These are phyloP conservation scores for Ganoderma sinense DNA, from an alignment of 1,284 basidiomycete genomes.

Conservation along the genomic window DNA sequence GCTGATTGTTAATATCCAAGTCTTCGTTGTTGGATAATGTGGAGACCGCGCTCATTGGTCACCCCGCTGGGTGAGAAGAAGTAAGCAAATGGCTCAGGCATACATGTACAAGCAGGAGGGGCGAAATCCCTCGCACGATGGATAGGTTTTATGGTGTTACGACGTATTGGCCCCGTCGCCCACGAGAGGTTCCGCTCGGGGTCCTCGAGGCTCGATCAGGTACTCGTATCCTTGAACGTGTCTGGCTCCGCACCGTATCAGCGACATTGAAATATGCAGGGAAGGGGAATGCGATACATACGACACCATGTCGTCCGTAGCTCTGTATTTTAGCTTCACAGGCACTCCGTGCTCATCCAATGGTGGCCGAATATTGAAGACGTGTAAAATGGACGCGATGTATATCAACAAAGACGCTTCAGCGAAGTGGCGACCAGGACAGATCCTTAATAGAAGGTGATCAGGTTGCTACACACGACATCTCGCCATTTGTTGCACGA, in stretches of 20 bases:
- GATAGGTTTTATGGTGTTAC: neutral
- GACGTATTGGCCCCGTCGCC: too few relatives aligned
- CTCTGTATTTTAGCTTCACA: neutral
- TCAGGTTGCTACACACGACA: neutral
- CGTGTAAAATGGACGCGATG: neutral
- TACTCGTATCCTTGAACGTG: constrained; percentile 5
- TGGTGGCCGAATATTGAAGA: neutral
- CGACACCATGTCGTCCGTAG: neutral
- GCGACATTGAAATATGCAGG: neutral
- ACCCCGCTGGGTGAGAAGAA: neutral
- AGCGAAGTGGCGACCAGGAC: constrained; percentile 6
- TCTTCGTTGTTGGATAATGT: neutral
- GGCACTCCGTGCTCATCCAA: neutral
- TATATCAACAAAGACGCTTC: neutral
- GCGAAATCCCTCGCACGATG: neutral
- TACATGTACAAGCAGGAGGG: neutral
- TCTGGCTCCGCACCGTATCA: neutral
- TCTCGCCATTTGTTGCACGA: neutral
- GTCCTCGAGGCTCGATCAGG: neutral
- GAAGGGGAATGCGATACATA: neutral
- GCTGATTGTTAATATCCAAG: neutral
- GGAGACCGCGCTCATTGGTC: neutral
- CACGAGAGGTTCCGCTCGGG: neutral
- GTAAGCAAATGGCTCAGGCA: neutral
- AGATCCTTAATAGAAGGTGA: neutral